These are phyloP conservation scores for Ceratobasidium sp. DNA, from an alignment of 1,284 basidiomycete species.

Conservation along the genomic window DNA sequence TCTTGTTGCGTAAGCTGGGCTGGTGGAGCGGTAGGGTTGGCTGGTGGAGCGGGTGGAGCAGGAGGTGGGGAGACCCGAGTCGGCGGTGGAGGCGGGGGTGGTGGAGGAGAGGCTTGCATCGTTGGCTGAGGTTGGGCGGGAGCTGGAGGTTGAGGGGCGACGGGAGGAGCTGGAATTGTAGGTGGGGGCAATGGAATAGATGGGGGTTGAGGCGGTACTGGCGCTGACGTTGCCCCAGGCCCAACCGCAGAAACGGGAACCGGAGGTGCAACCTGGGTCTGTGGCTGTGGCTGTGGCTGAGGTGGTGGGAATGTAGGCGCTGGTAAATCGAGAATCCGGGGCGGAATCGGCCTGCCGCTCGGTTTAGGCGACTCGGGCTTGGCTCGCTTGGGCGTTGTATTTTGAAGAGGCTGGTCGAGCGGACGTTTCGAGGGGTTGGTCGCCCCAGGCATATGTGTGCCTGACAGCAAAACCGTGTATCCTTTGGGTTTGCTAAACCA, in stretches of 20 bases:
- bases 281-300: constrained; percentile 31
- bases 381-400: constrained; percentile 43
- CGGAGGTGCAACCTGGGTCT: not conserved
- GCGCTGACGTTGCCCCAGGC: not conserved
- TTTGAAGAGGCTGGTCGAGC: constrained; percentile 24
- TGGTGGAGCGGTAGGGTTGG: constrained; percentile 6
- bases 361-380: constrained; percentile 22
- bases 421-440: constrained; percentile 42
- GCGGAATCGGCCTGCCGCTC: constrained; percentile 36
- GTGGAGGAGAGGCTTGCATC: constrained; percentile 12
- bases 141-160: constrained; percentile 18
- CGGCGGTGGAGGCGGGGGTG: not conserved
- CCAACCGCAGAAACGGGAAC: not conserved
- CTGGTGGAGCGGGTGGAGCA: not conserved
- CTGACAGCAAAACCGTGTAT: constrained; percentile 16
- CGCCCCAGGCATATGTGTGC: constrained; percentile 28
- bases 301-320: constrained; percentile 34
- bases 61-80: not conserved
- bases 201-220: constrained; percentile 19
- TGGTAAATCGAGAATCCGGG: constrained; percentile 22
- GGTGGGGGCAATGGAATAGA: constrained; percentile 6
- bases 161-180: not conserved
- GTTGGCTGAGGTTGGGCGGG: constrained; percentile 24
- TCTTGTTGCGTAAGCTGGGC: not conserved
- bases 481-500: constrained; percentile 30